Evolutionary conservation across 2,329 filamentous ascomycete genomes (phyloP), one percentile per base, ranked within the genome.

Genomic region (Exophiala sp.): DNA sequence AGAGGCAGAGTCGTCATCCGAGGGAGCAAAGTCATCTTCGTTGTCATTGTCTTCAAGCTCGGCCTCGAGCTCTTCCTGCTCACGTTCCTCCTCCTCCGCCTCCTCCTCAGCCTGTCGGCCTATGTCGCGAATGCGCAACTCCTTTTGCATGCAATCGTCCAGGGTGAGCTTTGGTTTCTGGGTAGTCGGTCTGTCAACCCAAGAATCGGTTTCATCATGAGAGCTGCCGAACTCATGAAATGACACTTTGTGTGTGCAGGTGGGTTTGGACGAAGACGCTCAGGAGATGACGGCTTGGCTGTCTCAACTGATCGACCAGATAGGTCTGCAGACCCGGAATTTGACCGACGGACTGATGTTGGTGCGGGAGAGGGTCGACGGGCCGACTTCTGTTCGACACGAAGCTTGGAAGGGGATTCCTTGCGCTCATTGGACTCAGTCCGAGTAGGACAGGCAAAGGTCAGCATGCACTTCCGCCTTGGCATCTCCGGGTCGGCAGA

Each of bases 161-260:
- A 98, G 83, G 2, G 90, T 97, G 32, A 98, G 75, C 62, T 87
- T 88, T 43, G 77, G 77, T 48, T 77, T 76, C 57, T 81, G 74
- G 24, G 79, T 78, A 6, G 78, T 75, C 27, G 79, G 74, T 61
- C 87, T 84, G 48, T 85, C 81, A 23, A 94, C 87, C 93, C 93
- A 98, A 61, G 95, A 90, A 50, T 96, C 90, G 55, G 93, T 86
- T 51, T 88, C 81, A 34, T 85, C 76, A 50, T 82, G 77, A 43
- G 87, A 89, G 64, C 85, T 89, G 37, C 88, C 91, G 66, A 97
- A 97, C 63, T 95, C 91, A 65, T 96, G 88, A 64, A 96, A 97
- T 42, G 74, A 24, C 10, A 40, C 30, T 18, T 52, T 43, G 9
- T 48, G 9, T 48, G 48, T 3, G 37, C 42, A 8, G 41, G 41